These are phyloP conservation scores for Citeromyces siamensis DNA, from an alignment of 1,139 yeast species.

Conservation along the genomic window DNA sequence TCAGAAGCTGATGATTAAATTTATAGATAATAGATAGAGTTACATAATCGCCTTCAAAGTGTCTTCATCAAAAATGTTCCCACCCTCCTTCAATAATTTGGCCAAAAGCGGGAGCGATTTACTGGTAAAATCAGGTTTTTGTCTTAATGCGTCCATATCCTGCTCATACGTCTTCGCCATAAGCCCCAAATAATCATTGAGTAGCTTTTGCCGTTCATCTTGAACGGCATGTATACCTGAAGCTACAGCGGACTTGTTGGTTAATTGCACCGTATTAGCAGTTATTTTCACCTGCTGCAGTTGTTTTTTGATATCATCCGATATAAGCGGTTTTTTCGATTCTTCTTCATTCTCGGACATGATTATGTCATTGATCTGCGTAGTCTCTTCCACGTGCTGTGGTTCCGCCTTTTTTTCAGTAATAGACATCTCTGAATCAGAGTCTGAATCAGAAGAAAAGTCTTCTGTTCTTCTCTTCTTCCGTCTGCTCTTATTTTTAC, in stretches of 20 bases:
- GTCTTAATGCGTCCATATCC: conserved; percentile 51
- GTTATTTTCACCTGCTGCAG: conserved; percentile 21
- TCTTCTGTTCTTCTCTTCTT: conserved; percentile 76
- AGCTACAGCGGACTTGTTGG: conserved; percentile 14
- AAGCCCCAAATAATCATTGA: conserved; percentile 38
- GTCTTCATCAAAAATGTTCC: conserved; percentile 54
- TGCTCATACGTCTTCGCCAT: conserved; percentile 50
- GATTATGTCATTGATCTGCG: conserved; percentile 9
- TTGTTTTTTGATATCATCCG: conserved; percentile 17
- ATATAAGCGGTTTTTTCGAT: conserved; percentile 6
- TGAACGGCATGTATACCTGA: conserved; percentile 12
- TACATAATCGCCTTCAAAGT: conserved; percentile 30
- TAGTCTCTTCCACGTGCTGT: conserved; percentile 4
- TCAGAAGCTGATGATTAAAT: conserved; percentile 7
- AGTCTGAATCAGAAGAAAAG: conserved; percentile 15
- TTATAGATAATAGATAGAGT: background rate
- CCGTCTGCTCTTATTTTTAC: conserved; percentile 30
- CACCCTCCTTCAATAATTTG: conserved; percentile 52
- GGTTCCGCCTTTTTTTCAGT: conserved; percentile 5
- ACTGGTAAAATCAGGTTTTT: conserved; percentile 49
- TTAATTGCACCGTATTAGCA: conserved; percentile 12
- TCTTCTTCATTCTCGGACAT: conserved; percentile 5
- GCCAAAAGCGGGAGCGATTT: conserved; percentile 53
- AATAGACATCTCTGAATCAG: conserved; percentile 12
- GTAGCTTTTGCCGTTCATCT: conserved; percentile 27